These are phyloP conservation scores for Cairneyella variabilis DNA, from an alignment of 495 filamentous ascomycete species.

Conservation along the genomic window DNA sequence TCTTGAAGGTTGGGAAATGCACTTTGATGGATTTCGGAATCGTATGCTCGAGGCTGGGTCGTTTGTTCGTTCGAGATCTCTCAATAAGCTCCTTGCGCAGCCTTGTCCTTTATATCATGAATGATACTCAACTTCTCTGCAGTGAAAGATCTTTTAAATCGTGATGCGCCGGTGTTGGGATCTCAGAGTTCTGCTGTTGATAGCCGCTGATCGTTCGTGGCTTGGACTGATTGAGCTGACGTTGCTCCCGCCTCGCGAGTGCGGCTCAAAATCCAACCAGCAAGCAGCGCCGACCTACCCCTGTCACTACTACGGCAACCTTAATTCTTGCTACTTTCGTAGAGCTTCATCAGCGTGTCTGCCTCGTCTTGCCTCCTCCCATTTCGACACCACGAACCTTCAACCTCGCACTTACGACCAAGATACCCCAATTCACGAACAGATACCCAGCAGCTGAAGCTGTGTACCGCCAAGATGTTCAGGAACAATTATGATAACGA, in stretches of 20 bases:
- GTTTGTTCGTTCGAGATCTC: not conserved
- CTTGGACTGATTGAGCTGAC: not conserved
- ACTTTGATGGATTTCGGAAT: slow-evolving; percentile 6
- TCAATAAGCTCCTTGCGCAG: not conserved
- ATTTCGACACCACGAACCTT: not conserved
- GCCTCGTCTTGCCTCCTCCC: slow-evolving; percentile 10
- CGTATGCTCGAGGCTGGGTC: slow-evolving; percentile 3
- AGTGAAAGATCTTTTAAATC: too few species aligned
- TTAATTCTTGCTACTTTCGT: slow-evolving; percentile 3
- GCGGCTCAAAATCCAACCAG: slow-evolving; percentile 7
- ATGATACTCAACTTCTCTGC: not conserved
- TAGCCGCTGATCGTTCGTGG: not conserved
- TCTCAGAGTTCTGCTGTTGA: too few species aligned
- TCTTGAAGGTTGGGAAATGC: slow-evolving; percentile 41
- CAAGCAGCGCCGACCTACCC: too few species aligned
- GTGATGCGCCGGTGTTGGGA: too few species aligned
- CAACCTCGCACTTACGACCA: slow-evolving; percentile 2
- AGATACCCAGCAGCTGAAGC: slow-evolving; percentile 14
- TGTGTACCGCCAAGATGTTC: slow-evolving; percentile 67
- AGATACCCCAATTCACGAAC: slow-evolving; percentile 5
- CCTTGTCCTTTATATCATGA: not conserved
- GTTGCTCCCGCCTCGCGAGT: not conserved
- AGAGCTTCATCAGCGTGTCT: slow-evolving; percentile 28
- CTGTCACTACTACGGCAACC: slow-evolving; percentile 15
- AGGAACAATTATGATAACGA: slow-evolving; percentile 99